phyloP scores from a whole-genome alignment of 345 rosid genomes.

The Gossypium rotundifolium region DNA sequence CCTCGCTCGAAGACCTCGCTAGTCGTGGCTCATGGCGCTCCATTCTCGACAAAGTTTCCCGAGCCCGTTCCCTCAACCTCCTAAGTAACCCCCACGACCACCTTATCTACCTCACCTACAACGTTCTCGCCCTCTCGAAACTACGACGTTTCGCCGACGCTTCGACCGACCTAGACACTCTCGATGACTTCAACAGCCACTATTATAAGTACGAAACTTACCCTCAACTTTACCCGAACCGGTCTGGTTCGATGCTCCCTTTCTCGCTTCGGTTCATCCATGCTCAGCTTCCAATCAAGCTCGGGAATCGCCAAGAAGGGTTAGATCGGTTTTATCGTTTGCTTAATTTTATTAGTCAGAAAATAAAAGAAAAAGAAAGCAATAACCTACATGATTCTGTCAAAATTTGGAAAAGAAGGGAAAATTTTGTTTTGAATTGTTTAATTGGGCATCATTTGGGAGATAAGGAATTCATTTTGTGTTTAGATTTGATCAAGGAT shows the following conservation, averaged over 20 bases:
- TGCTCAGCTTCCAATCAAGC: conserved; percentile 57
- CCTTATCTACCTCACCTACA: conserved; percentile 53
- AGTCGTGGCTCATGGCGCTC: neutral
- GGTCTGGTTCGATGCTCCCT: conserved; percentile 89
- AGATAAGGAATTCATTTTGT: conserved; percentile 59
- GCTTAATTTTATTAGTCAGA: conserved; percentile 55
- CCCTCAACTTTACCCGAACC: conserved; percentile 58
- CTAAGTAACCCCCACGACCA: too few species aligned
- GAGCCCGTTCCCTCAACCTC: too few species aligned
- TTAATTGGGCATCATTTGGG: conserved; percentile 67
- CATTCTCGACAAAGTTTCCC: too few species aligned
- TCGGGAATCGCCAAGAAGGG: conserved; percentile 59
- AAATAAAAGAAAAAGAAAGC: conserved; percentile 27
- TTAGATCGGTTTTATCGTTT: conserved; percentile 69
- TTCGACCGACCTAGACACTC: conserved; percentile 58
- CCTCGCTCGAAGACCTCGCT: conserved; percentile 79
- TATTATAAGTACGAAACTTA: conserved; percentile 70
- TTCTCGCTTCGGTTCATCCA: conserved; percentile 82
- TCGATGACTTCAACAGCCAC: conserved; percentile 69
- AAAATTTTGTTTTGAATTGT: conserved; percentile 55
- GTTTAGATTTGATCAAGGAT: conserved; percentile 57
- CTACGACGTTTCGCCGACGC: conserved; percentile 88
- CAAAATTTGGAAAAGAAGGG: conserved; percentile 62
- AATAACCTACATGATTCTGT: conserved; percentile 28
- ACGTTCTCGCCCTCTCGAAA: conserved; percentile 68